phyloP scores from a whole-genome alignment of 306 rosid species.

The Oxytropis ochrocephala region DNA sequence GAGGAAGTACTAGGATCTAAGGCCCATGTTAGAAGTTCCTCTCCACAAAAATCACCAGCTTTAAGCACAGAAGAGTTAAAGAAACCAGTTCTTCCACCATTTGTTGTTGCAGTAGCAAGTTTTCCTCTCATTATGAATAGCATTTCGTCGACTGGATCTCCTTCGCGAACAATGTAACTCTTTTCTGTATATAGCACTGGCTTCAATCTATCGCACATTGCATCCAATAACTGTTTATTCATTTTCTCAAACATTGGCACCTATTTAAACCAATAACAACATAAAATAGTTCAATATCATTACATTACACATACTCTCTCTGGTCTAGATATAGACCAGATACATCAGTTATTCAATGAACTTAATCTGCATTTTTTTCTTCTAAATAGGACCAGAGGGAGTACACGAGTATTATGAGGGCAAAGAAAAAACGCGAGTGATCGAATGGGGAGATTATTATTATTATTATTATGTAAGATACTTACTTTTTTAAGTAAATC shows the following conservation, averaged over 20 bases:
- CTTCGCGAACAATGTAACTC: conserved; percentile 64
- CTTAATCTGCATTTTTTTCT: too few relatives aligned
- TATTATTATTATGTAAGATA: neutral
- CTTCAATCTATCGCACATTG: conserved; percentile 66
- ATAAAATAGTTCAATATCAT: neutral
- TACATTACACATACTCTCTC: too few relatives aligned
- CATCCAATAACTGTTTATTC: conserved; percentile 70
- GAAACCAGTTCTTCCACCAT: conserved; percentile 73
- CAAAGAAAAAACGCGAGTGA: neutral
- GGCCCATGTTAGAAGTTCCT: conserved; percentile 95
- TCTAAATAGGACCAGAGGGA: too few relatives aligned
- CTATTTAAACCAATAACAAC: conserved; percentile 20
- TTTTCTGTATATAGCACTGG: conserved; percentile 65
- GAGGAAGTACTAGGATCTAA: conserved; percentile 55
- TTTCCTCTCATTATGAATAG: conserved; percentile 77
- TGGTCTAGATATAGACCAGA: too few relatives aligned
- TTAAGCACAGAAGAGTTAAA: conserved; percentile 47
- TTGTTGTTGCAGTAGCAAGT: conserved; percentile 47
- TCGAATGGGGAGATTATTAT: neutral
- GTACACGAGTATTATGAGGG: neutral
- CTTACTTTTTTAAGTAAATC: conserved; percentile 56
- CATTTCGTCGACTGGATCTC: conserved; percentile 92
- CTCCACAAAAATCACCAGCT: conserved; percentile 92
- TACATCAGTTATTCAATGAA: too few relatives aligned
- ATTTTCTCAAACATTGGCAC: conserved; percentile 67